Conservation (phyloP, 2,329 filamentous ascomycete species). For the Chalara sp. region DNA sequence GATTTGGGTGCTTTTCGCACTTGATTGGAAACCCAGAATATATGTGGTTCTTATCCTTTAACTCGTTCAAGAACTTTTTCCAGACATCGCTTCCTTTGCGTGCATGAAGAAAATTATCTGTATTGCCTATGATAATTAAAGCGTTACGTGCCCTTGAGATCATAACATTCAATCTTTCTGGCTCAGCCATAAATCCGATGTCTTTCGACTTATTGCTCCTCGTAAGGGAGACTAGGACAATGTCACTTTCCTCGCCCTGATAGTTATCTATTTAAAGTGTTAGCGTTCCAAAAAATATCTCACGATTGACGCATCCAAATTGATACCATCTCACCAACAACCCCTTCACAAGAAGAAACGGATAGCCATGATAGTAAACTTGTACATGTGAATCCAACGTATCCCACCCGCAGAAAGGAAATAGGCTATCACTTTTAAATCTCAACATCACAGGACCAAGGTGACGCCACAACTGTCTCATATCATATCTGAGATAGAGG, state of each 20-base stretch:
- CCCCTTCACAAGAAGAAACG: too few relatives aligned
- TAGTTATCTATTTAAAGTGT: conserved; percentile 55
- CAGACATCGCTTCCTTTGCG: conserved; percentile 52
- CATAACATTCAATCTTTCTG: conserved; percentile 63
- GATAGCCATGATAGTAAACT: too few relatives aligned
- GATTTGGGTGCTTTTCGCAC: conserved; percentile 53
- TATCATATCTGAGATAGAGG: too few relatives aligned
- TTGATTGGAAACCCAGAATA: conserved; percentile 54
- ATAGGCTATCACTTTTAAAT: too few relatives aligned
- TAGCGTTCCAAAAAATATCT: background rate
- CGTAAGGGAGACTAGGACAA: conserved; percentile 62
- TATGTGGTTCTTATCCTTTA: conserved; percentile 45
- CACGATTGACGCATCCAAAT: too few relatives aligned
- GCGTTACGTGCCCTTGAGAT: conserved; percentile 59
- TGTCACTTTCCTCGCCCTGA: conserved; percentile 70
- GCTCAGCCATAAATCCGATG: conserved; percentile 63
- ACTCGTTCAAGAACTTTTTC: conserved; percentile 46
- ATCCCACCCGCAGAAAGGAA: too few relatives aligned
- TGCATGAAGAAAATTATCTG: conserved; percentile 55
- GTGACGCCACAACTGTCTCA: too few relatives aligned
- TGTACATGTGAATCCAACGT: too few relatives aligned
- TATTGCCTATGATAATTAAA: conserved; percentile 65
- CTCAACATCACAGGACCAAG: too few relatives aligned
- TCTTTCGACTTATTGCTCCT: conserved; percentile 57
- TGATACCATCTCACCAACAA: too few relatives aligned